These are phyloP conservation scores for Geosmithia flava DNA, from an alignment of 2,329 filamentous ascomycete genomes.

Conservation along the genomic window DNA sequence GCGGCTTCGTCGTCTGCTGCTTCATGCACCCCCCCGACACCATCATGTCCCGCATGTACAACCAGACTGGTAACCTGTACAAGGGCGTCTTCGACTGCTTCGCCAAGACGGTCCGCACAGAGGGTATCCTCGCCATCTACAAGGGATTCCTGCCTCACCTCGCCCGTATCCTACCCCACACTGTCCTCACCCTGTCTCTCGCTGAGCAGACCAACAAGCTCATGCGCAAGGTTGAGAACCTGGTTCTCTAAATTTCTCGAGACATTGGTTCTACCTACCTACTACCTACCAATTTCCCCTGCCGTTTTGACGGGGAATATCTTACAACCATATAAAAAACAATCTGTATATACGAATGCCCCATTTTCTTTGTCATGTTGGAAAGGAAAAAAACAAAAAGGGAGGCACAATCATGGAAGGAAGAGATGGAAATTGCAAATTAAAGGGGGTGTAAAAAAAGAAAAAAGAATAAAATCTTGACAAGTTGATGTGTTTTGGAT, in stretches of 20 bases:
- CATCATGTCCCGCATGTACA: slow-evolving; percentile 98
- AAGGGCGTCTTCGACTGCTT: slow-evolving; percentile 85
- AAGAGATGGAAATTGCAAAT: neutral
- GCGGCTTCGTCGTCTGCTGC: slow-evolving; percentile 91
- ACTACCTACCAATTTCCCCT: neutral
- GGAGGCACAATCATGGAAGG: neutral
- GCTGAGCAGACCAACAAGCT: slow-evolving; percentile 97
- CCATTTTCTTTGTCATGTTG: neutral
- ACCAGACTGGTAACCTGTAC: slow-evolving; percentile 97
- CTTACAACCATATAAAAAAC: neutral
- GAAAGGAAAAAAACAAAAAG: neutral
- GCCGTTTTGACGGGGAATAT: neutral
- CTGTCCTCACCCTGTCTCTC: slow-evolving; percentile 81
- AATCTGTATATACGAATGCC: neutral
- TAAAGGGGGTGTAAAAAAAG: neutral
- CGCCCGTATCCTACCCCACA: slow-evolving; percentile 88
- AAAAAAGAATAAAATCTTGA: neutral
- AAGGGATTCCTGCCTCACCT: slow-evolving; percentile 96
- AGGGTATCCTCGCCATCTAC: slow-evolving; percentile 87
- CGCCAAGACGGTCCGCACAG: slow-evolving; percentile 78
- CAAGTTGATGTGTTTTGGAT: no score
- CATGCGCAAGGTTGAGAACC: slow-evolving; percentile 63
- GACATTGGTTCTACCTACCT: neutral
- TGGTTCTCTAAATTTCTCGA: slow-evolving; percentile 24
- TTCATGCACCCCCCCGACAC: slow-evolving; percentile 92